These are phyloP conservation scores for Erucastrum elatum DNA, from an alignment of 345 rosid genomes.

Conservation along the genomic window DNA sequence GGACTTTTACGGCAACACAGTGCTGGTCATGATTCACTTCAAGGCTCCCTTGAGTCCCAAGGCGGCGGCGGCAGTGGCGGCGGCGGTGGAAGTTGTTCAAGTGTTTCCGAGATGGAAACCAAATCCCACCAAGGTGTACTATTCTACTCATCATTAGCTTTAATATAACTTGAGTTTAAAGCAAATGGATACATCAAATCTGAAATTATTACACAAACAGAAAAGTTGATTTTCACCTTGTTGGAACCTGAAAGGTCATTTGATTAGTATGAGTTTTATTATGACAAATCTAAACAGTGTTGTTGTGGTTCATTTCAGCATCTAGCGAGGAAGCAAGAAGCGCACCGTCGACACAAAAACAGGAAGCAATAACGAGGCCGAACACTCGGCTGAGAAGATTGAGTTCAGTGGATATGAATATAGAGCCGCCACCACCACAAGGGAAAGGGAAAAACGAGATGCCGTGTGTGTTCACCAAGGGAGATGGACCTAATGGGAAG, in stretches of 20 bases:
- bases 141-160: conserved; percentile 21
- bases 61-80: conserved; percentile 63
- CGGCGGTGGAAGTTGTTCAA: conserved; percentile 56
- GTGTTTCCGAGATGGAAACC: conserved; percentile 62
- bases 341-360: conserved; percentile 13
- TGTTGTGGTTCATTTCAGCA: neutral
- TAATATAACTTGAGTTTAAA: neutral
- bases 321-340: conserved; percentile 35
- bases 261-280: neutral
- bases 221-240: neutral
- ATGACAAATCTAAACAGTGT: neutral
- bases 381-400: conserved; percentile 30
- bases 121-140: conserved; percentile 61
- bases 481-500: conserved; percentile 74
- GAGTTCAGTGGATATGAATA: conserved; percentile 38
- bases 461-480: conserved; percentile 84
- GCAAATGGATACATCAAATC: conserved; percentile 4
- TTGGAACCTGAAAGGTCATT: conserved; percentile 22
- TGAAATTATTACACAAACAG: neutral
- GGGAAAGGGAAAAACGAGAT: conserved; percentile 66
- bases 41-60: conserved; percentile 43
- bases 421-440: conserved; percentile 58
- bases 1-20: conserved; percentile 44
- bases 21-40: conserved; percentile 29
- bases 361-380: conserved; percentile 7